A percentile compares a stretch with the other conserved stretches of the same genome.
phyloP scores from a whole-genome alignment of 805 yeast genomes.

The Candida sakaeoensis region DNA sequence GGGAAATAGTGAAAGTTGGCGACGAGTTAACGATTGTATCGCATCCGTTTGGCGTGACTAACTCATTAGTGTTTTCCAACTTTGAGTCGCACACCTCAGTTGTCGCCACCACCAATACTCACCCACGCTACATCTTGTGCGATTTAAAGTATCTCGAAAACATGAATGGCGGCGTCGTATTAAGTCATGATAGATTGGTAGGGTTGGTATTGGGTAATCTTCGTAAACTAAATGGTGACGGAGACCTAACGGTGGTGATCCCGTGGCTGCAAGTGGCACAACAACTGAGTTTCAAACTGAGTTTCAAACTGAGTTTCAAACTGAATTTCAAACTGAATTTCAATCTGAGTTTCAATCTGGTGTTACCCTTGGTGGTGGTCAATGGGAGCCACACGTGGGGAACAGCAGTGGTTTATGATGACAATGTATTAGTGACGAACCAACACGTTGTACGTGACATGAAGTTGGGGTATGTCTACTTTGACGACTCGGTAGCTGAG shows the following conservation, averaged over 20 bases:
- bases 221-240: slow-evolving; percentile 41
- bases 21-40: slow-evolving; percentile 16
- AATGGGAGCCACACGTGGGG: slow-evolving; percentile 35
- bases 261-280: slow-evolving; percentile 20
- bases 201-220: slow-evolving; percentile 41
- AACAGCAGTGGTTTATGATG: slow-evolving; percentile 34
- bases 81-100: slow-evolving; percentile 22
- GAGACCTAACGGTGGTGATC: slow-evolving; percentile 36
- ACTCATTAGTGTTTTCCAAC: slow-evolving; percentile 25
- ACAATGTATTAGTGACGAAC: slow-evolving; percentile 35
- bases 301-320: background rate
- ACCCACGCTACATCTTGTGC: slow-evolving; percentile 23
- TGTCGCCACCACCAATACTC: slow-evolving; percentile 12
- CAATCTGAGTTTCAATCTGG: slow-evolving; percentile 7
- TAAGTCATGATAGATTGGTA: slow-evolving; percentile 13
- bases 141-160: slow-evolving; percentile 45
- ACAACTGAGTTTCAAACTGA: background rate
- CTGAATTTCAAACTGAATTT: slow-evolving; percentile 3
- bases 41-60: slow-evolving; percentile 30
- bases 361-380: slow-evolving; percentile 18
- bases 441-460: slow-evolving; percentile 33
- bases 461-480: slow-evolving; percentile 8
- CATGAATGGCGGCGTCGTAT: slow-evolving; percentile 40
- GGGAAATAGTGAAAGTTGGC: too few relatives aligned
- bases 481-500: slow-evolving; percentile 5